Conservation (phyloP, 192 early-diverging fungal species). For the Chytriomyces sp. region DNA sequence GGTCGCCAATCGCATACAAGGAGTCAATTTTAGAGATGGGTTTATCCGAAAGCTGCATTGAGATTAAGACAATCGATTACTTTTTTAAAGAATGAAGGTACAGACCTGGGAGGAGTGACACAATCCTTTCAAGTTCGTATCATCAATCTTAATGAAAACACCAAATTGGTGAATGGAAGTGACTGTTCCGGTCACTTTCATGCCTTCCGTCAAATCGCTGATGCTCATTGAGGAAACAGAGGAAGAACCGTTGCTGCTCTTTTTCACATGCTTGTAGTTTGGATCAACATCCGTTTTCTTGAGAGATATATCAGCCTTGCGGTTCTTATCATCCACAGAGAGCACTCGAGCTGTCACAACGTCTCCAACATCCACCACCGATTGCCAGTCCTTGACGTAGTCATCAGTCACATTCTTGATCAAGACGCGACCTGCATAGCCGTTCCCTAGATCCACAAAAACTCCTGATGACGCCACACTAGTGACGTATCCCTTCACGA, state of each 20-base stretch:
- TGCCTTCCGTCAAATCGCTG: constrained; percentile 65
- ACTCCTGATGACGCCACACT: constrained; percentile 50
- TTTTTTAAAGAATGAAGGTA: neutral
- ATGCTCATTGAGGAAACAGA: constrained; percentile 26
- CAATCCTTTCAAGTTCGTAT: constrained; percentile 74
- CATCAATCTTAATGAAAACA: constrained; percentile 80
- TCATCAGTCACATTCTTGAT: constrained; percentile 86
- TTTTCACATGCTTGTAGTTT: constrained; percentile 39
- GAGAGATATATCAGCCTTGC: constrained; percentile 72
- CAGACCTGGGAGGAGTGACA: constrained; percentile 77
- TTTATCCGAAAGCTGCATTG: constrained; percentile 72
- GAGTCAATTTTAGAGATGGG: constrained; percentile 64
- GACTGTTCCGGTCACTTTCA: constrained; percentile 80
- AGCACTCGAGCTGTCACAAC: constrained; percentile 76
- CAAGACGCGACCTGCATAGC: constrained; percentile 73
- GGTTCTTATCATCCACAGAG: constrained; percentile 55
- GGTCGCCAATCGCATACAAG: constrained; percentile 82
- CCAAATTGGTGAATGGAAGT: constrained; percentile 74
- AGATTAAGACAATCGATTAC: constrained; percentile 1
- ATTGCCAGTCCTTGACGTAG: constrained; percentile 84
- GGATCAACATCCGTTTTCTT: constrained; percentile 37
- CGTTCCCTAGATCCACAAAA: constrained; percentile 71
- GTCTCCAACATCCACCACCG: constrained; percentile 68
- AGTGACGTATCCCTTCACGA: constrained; percentile 53
- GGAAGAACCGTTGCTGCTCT: neutral